Percentiles rank a stretch among this genome's conserved stretches.
phyloP scores from a whole-genome alignment of 78 protist species.

The Dictyostelium discoideum region DNA sequence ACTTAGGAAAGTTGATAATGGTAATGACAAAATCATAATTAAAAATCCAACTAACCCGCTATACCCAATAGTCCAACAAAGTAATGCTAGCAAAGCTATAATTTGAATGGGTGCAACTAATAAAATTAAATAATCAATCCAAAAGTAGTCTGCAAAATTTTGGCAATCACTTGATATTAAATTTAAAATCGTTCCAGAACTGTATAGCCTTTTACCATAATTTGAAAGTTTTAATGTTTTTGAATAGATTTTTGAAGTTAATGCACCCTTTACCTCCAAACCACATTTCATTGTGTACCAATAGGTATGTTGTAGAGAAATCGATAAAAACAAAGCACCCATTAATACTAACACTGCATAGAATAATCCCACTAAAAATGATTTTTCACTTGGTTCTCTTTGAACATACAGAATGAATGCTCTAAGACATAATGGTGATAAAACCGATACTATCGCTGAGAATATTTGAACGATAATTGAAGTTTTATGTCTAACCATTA shows the following conservation, averaged over 20 bases:
- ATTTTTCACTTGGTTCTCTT: not conserved
- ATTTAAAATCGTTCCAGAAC: conserved; percentile 8
- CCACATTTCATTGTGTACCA: conserved; percentile 45
- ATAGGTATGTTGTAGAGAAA: conserved; percentile 25
- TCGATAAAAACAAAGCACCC: not conserved
- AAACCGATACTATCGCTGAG: not conserved
- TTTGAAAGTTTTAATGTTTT: conserved; percentile 28
- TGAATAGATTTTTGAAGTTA: not conserved
- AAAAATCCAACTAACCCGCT: conserved; percentile 49
- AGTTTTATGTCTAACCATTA: not conserved
- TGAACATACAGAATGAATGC: not conserved
- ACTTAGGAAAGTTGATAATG: not conserved
- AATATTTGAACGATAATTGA: not conserved
- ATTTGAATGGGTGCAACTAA: conserved; percentile 35
- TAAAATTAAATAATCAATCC: not conserved
- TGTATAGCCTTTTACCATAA: not conserved
- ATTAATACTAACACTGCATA: not conserved
- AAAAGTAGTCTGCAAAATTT: conserved; percentile 10
- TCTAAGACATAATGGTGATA: conserved; percentile 29
- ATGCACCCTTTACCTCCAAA: conserved; percentile 21
- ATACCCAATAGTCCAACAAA: conserved; percentile 25
- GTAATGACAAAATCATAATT: conserved; percentile 5
- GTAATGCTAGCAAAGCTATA: not conserved
- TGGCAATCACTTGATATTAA: conserved; percentile 20
- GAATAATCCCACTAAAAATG: not conserved